Base-by-base conservation (phyloP, 2,329 filamentous ascomycete genomes). In the Aspergillus sp. region DNA sequence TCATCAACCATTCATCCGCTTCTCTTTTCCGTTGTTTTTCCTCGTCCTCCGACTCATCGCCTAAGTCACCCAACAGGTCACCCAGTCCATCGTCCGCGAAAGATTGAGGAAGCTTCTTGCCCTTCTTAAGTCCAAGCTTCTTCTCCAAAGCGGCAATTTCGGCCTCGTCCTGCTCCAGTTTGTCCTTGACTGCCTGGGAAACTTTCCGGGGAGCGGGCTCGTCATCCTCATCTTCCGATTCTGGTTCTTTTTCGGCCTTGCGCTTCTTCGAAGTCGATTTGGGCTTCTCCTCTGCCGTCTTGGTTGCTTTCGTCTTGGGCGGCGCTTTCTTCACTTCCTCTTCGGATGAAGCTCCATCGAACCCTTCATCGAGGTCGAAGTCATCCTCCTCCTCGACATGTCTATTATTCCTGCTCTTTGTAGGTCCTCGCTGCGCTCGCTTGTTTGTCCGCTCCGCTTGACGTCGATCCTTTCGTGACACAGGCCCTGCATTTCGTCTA, bases 111-210 rank as follows among this genome's bases (percentile, higher is more conserved):
- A 88, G 66, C 29, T 79, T 83, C 59, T 89, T 94, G 47, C 85
- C 85, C 26, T 82, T 81, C 60, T 84, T 88, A 6, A 96, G 77
- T 0, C 93, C 91, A 3, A 98, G 71, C 59, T 88, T 94, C 64
- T 85, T 90, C 69, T 98, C 93, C 29, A 96, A 72, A 3, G 83
- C 83, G 13, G 85, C 84, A 54, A 98, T 97, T 55, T 95, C 89
- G 2, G 83, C 87, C 58, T 97, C 90, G 46, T 98, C 91, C 48
- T 88, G 75, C 1, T 80, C 83, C 5, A 96, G 71, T 53, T 79
- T 81, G 4, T 83, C 77, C 58, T 76, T 80, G n/a, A 82, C 71
- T 0, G 54, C 56, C 46, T 58, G 60, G 0, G 71, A 65, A 26
- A 67, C 41, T 40, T 60, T 59, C 3, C 34, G 41, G 8, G 39